phyloP scores from a whole-genome alignment of 179 eudicot genomes.

The Vitellaria paradoxa region DNA sequence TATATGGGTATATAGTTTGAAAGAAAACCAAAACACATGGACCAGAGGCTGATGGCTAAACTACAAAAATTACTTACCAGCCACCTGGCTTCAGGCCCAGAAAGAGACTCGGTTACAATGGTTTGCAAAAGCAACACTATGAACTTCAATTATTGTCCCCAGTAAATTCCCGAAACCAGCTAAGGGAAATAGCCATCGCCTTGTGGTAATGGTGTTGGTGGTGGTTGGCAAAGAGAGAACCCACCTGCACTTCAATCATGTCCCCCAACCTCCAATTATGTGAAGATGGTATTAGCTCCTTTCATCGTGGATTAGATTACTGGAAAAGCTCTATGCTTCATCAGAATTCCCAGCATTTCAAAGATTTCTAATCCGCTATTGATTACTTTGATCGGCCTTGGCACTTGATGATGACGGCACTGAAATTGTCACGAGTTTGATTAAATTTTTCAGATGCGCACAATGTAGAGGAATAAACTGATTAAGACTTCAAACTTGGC shows the following conservation, averaged over 20 bases:
- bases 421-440: neutral
- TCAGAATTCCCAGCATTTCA: constrained; percentile 11
- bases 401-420: constrained; percentile 6
- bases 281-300: neutral
- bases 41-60: neutral
- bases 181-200: constrained; percentile 3
- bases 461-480: neutral
- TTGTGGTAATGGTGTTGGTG: neutral
- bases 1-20: neutral
- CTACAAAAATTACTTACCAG: neutral
- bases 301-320: neutral
- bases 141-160: neutral
- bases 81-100: neutral
- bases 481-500: neutral
- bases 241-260: neutral
- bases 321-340: neutral
- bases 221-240: neutral
- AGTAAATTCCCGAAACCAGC: neutral
- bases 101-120: constrained; percentile 1
- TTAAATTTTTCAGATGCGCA: neutral
- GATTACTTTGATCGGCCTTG: constrained; percentile 10
- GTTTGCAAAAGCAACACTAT: neutral
- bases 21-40: constrained; percentile 3
- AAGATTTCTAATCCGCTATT: constrained; percentile 5
- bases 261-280: neutral